Conservation (phyloP, 1,139 yeast species). For the Taphrina flavorubra region DNA sequence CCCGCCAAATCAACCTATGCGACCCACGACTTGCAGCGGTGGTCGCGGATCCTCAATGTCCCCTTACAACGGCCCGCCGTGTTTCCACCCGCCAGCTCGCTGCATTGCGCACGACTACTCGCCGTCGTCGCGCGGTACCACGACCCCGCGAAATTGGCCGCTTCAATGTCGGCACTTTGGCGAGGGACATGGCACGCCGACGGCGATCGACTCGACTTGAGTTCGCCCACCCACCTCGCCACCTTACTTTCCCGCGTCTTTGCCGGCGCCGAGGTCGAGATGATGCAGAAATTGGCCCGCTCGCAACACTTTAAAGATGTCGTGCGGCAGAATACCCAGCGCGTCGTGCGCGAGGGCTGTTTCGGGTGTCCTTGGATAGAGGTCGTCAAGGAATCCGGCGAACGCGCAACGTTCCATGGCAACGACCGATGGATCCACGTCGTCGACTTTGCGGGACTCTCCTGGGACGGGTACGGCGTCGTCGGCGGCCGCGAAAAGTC, state of each 20-base stretch:
- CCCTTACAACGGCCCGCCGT: neutral
- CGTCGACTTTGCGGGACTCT: conserved; percentile 14
- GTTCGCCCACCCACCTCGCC: neutral
- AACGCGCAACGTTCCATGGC: neutral
- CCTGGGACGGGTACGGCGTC: conserved; percentile 25
- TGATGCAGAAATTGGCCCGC: conserved; percentile 9
- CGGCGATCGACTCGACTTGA: conserved; percentile 13
- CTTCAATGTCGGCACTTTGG: conserved; percentile 18
- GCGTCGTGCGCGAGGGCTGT: conserved; percentile 6
- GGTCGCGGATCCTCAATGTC: neutral
- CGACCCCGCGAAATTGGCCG: conserved; percentile 1
- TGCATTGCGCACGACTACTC: conserved; percentile 14
- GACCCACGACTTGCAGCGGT: neutral
- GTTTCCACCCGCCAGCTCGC: neutral
- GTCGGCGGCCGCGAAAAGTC: conserved; percentile 15
- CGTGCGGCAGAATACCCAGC: conserved; percentile 3
- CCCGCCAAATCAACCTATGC: neutral
- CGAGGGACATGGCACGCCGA: neutral
- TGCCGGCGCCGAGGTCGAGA: conserved; percentile 24
- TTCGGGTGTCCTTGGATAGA: conserved; percentile 22
- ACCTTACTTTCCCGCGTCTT: conserved; percentile 25
- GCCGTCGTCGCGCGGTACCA: conserved; percentile 24
- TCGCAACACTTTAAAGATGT: conserved; percentile 4
- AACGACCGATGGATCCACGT: conserved; percentile 23
- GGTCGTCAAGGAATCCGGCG: conserved; percentile 26